Evolutionary conservation across 495 filamentous ascomycete species (phyloP).

Genomic region (Hypomontagnella submonticulosa): DNA sequence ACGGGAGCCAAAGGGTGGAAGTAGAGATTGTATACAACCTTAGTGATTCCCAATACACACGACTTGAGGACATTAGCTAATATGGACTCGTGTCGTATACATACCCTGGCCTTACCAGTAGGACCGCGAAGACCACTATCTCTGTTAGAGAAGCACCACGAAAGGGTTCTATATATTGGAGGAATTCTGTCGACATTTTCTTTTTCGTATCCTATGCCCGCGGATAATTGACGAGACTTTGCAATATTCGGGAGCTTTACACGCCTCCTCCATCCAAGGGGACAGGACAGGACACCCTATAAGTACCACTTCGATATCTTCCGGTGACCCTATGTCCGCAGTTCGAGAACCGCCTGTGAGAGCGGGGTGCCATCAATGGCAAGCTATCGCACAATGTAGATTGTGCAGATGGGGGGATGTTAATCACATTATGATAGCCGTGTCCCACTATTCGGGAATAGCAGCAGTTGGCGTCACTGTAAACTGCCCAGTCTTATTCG

Average conservation of each 20-base stretch:
- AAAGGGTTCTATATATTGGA: slow-evolving; percentile 13
- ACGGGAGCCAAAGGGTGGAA: slow-evolving; percentile 54
- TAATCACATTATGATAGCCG: slow-evolving; percentile 21
- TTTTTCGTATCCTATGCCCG: slow-evolving; percentile 1
- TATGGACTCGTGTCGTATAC: neutral
- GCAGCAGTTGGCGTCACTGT: slow-evolving; percentile 11
- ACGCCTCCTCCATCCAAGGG: neutral
- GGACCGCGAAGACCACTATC: slow-evolving; percentile 13
- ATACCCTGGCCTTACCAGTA: slow-evolving; percentile 28
- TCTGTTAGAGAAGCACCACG: slow-evolving; percentile 16
- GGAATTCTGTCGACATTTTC: slow-evolving; percentile 27
- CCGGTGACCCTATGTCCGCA: neutral
- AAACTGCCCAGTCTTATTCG: slow-evolving; percentile 8
- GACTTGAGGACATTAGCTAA: slow-evolving; percentile 19
- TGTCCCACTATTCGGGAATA: neutral
- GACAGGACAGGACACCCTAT: slow-evolving; percentile 4
- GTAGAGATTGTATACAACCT: slow-evolving; percentile 50
- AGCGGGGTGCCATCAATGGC: slow-evolving; percentile 25
- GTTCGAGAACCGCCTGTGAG: slow-evolving; percentile 2
- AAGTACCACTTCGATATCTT: slow-evolving; percentile 14
- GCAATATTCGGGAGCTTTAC: neutral
- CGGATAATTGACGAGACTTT: neutral
- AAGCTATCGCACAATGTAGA: neutral
- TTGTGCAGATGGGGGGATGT: slow-evolving; percentile 13
- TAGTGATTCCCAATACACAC: slow-evolving; percentile 26